Evolutionary conservation across 768 basidiomycete species (phyloP).

Genomic region (Leccinum obscurum): DNA sequence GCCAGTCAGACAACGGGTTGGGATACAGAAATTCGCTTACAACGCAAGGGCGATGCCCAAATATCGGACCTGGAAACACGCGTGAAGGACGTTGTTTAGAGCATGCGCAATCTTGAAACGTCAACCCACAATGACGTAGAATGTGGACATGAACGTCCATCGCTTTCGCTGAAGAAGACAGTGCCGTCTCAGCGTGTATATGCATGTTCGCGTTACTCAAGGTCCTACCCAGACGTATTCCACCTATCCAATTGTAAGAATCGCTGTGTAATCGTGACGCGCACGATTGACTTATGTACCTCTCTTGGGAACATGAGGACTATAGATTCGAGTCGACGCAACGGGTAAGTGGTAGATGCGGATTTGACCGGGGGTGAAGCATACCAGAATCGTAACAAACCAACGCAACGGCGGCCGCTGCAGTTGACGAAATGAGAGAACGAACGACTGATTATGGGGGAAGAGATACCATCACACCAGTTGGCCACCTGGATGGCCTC

Average conservation of each 20-base stretch:
- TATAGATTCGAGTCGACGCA: background rate
- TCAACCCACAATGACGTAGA: slow-evolving; percentile 18
- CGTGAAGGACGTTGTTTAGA: background rate
- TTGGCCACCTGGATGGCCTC: slow-evolving; percentile 17
- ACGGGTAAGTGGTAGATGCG: background rate
- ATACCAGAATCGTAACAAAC: slow-evolving; percentile 19
- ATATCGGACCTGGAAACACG: slow-evolving; percentile 14
- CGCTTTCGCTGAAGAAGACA: slow-evolving; percentile 3
- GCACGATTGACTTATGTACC: slow-evolving; percentile 12
- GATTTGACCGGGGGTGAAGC: background rate
- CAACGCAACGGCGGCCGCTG: slow-evolving; percentile 18
- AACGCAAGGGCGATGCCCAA: slow-evolving; percentile 18
- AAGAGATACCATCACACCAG: slow-evolving; percentile 16
- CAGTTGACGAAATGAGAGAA: background rate
- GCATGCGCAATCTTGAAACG: background rate
- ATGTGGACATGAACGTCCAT: slow-evolving; percentile 16
- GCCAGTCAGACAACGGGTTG: background rate
- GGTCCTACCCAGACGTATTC: slow-evolving; percentile 22
- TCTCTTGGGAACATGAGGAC: slow-evolving; percentile 24
- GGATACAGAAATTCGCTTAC: slow-evolving; percentile 6
- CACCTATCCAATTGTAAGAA: slow-evolving; percentile 10
- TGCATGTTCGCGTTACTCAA: background rate
- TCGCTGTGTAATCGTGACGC: background rate
- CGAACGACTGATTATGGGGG: background rate
- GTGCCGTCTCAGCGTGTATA: background rate